These are phyloP conservation scores for Botryotinia globosa DNA, from an alignment of 2,329 filamentous ascomycete genomes.

Conservation along the genomic window DNA sequence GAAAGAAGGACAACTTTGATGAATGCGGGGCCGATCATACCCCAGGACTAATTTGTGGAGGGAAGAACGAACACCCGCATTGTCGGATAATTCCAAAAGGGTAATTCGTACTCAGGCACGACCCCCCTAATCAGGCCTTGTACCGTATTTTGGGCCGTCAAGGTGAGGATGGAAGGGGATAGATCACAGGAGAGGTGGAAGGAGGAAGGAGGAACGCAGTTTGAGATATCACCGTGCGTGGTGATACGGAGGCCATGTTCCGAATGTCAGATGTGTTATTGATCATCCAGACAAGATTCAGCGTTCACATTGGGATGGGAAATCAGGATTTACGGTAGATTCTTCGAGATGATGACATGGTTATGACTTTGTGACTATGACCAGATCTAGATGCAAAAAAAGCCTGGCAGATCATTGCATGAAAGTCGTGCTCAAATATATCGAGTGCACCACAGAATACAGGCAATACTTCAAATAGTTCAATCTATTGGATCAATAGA, in stretches of 20 bases:
- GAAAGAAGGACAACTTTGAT: not conserved
- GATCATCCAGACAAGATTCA: not conserved
- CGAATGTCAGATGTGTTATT: not conserved
- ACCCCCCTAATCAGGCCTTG: constrained; percentile 2
- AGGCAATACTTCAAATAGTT: not conserved
- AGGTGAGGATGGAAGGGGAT: not conserved
- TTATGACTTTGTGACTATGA: not conserved
- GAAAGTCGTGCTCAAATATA: constrained; percentile 11
- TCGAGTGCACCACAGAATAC: constrained; percentile 4
- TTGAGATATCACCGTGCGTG: not conserved
- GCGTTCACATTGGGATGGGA: not conserved
- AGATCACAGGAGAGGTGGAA: not conserved
- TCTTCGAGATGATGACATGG: not conserved
- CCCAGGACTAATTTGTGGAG: constrained; percentile 18
- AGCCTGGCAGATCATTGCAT: constrained; percentile 8
- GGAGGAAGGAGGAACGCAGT: not conserved
- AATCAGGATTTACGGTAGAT: not conserved
- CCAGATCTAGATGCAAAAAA: not conserved
- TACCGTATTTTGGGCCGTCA: not conserved
- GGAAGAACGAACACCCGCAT: constrained; percentile 9
- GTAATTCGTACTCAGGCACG: constrained; percentile 11
- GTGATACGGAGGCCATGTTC: not conserved
- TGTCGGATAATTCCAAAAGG: constrained; percentile 11
- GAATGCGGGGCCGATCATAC: constrained; percentile 19
- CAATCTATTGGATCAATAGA: not conserved